Base-by-base conservation (phyloP, 2,329 filamentous ascomycete species). In the Rhexocercosporidium sp. region DNA sequence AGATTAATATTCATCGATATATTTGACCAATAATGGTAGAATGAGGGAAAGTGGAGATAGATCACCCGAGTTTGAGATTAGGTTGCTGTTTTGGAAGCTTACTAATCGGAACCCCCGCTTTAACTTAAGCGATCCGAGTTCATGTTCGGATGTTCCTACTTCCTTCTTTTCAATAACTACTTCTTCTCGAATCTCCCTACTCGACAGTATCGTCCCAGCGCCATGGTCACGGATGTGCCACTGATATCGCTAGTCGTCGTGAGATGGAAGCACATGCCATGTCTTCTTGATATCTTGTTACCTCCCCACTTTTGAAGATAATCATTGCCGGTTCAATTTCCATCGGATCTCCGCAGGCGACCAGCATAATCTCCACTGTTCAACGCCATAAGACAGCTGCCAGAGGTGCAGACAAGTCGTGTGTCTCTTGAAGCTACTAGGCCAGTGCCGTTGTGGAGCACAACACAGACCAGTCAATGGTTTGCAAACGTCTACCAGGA, bases 301-400 rank as follows among this genome's bases (percentile, higher is more conserved):
- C 22, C 22, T 34, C 31, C 25, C 57, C 57, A 60, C 57, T 60
- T 20, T 60, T 34, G 39, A 18, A 22, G 57, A 27, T 29, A 34
- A 60, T 60, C 57, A 60, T 60, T 46, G 29, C 22, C 57, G 29
- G 29, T 27, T 46, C 44, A 2, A 34, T n/a, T 60, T 8, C 25
- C 57, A 60, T 60, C 57, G 57, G 57, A 60, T 31, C 39, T 60
- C 57, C 57, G 57, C 39, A 60, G 29, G 57, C 57, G 25, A 20
- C 22, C 37, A 34, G 29, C 16, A 37, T 11, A 4, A 60, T 3
- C 41, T 47, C 22, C 39, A 20, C 44, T 25, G 34, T 27, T 44
- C 34, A 41, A 59, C n/a, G 22, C 46, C 20, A 49, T 49, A 49
- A 49, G 46, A 25, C 6, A 25, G 20, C 46, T 44, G 57, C 41